phyloP scores from a whole-genome alignment of 257 asterid species.

The Jasminum sambac region DNA sequence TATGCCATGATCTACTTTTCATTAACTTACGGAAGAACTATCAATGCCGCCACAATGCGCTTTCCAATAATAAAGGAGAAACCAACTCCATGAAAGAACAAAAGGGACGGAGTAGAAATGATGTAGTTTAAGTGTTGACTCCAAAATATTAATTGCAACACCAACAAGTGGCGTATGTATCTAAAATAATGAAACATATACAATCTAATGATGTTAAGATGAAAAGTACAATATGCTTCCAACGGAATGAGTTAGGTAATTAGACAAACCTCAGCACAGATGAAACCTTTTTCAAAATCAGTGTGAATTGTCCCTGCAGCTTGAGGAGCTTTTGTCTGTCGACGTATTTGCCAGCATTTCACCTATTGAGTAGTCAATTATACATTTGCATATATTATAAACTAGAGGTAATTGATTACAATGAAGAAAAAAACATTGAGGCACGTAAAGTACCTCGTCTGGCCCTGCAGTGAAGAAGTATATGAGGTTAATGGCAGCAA shows the following conservation, averaged over 20 bases:
- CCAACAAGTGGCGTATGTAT: too few relatives aligned
- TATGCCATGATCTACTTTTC: background rate
- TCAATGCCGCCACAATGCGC: background rate
- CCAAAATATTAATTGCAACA: background rate
- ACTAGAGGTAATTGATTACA: background rate
- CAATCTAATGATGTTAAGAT: background rate
- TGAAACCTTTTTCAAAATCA: conserved; percentile 95
- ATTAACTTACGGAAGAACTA: background rate
- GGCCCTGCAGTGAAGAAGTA: conserved; percentile 99
- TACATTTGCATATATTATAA: background rate
- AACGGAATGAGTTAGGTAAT: background rate
- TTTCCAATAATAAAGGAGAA: background rate
- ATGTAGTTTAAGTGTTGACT: background rate
- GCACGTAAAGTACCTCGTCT: conserved; percentile 75
- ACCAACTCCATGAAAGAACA: background rate
- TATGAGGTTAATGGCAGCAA: conserved; percentile 93
- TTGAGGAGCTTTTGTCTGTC: conserved; percentile 91
- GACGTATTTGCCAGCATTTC: conserved; percentile 97
- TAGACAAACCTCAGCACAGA: conserved; percentile 77
- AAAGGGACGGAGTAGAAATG: background rate
- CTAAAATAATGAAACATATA: too few relatives aligned
- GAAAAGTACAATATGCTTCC: background rate
- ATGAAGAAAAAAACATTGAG: background rate
- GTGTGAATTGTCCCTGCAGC: conserved; percentile 98
- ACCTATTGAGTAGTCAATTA: conserved; percentile 48